phyloP scores from a whole-genome alignment of 2,329 filamentous ascomycete species.

The Fusarium scirpi region DNA sequence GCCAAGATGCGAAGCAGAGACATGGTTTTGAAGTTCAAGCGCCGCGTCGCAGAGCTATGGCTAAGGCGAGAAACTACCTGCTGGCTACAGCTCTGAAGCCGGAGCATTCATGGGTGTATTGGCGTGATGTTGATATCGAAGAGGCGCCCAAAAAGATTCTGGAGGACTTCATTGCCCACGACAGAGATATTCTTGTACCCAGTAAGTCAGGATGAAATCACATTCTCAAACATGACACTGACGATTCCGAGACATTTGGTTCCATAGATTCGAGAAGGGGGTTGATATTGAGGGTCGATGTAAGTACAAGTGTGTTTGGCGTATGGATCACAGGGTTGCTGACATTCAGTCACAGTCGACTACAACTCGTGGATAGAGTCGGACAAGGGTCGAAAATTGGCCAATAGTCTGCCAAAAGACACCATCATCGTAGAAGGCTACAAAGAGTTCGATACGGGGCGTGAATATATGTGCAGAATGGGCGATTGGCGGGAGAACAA shows the following conservation, averaged over 20 bases:
- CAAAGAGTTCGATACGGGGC: slow-evolving; percentile 90
- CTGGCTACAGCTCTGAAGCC: slow-evolving; percentile 86
- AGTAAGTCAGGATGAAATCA: slow-evolving; percentile 69
- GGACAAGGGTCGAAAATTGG: slow-evolving; percentile 81
- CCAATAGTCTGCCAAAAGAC: slow-evolving; percentile 80
- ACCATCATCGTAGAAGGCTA: slow-evolving; percentile 93
- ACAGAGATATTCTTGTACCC: slow-evolving; percentile 91
- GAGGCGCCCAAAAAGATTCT: slow-evolving; percentile 89
- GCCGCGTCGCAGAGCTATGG: slow-evolving; percentile 90
- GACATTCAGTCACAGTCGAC: slow-evolving; percentile 72
- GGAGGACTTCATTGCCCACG: slow-evolving; percentile 94
- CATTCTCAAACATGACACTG: slow-evolving; percentile 27
- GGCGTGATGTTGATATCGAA: slow-evolving; percentile 96
- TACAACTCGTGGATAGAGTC: slow-evolving; percentile 99
- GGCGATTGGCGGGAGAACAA: slow-evolving; percentile 94
- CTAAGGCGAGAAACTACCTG: slow-evolving; percentile 90
- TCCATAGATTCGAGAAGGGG: slow-evolving; percentile 85
- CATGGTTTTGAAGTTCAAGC: slow-evolving; percentile 91
- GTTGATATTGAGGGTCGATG: slow-evolving; percentile 94
- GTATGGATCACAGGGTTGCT: slow-evolving; percentile 9
- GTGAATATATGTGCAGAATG: slow-evolving; percentile 89
- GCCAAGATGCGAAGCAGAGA: slow-evolving; percentile 83
- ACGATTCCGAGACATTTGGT: slow-evolving; percentile 84
- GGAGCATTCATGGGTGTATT: slow-evolving; percentile 98
- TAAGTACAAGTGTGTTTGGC: slow-evolving; percentile 60